Conservation (phyloP, 2,329 filamentous ascomycete species). For the Mycosphaerelloides madeirae region DNA sequence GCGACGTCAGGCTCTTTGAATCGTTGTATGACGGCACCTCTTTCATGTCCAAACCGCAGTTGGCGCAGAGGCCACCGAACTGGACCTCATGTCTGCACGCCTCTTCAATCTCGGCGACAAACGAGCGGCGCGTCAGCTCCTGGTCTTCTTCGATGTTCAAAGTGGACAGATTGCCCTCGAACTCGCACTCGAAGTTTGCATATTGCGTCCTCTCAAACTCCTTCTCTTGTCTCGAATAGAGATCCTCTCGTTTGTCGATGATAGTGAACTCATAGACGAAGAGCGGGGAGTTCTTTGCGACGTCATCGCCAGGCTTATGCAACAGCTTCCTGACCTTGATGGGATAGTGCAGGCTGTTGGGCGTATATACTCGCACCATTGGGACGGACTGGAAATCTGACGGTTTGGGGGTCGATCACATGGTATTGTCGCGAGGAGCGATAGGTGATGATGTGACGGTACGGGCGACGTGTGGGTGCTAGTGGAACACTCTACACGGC, state of each 20-base stretch:
- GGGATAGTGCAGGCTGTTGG: conserved; percentile 70
- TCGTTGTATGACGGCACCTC: conserved; percentile 73
- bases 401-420: conserved; percentile 15
- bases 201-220: conserved; percentile 65
- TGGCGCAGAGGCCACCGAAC: conserved; percentile 81
- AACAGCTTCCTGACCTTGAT: conserved; percentile 85
- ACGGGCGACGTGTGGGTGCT: background rate
- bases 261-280: conserved; percentile 86
- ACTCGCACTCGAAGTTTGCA: conserved; percentile 75
- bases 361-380: conserved; percentile 47
- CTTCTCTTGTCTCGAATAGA: conserved; percentile 62
- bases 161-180: conserved; percentile 70
- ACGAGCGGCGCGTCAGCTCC: conserved; percentile 51
- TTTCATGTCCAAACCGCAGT: conserved; percentile 96
- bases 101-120: conserved; percentile 76
- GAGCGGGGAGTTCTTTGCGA: conserved; percentile 71
- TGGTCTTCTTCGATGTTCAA: conserved; percentile 70
- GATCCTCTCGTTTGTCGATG: conserved; percentile 61
- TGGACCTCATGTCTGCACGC: conserved; percentile 87
- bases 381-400: conserved; percentile 8
- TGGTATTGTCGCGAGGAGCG: conserved; percentile 20
- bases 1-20: conserved; percentile 70
- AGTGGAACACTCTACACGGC: conserved; percentile 15
- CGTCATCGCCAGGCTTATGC: conserved; percentile 66
- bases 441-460: background rate